Evolutionary conservation across 257 asterid species (phyloP).

Genomic region (Lantana camara): DNA sequence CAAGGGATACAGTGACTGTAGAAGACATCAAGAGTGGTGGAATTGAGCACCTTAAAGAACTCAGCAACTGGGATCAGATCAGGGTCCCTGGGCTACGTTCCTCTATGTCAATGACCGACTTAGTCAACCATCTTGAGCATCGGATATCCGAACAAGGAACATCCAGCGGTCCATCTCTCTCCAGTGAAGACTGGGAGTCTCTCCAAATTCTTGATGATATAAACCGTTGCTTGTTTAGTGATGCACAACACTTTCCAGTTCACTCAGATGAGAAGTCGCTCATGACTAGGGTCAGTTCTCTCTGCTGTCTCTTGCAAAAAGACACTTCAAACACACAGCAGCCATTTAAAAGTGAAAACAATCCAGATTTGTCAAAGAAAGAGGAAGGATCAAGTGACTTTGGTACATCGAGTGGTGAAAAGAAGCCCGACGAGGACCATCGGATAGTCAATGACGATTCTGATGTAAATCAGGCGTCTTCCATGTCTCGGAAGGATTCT

Average conservation of each 20-base stretch:
- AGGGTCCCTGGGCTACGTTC: constrained; percentile 72
- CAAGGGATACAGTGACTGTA: constrained; percentile 40
- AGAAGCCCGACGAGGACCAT: constrained; percentile 20
- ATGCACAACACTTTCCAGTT: constrained; percentile 50
- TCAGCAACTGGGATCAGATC: constrained; percentile 76
- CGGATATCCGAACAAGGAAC: constrained; percentile 77
- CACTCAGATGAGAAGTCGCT: constrained; percentile 74
- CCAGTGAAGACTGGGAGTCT: constrained; percentile 73
- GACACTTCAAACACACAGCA: constrained; percentile 39
- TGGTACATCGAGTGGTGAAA: constrained; percentile 27
- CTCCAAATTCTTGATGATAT: constrained; percentile 72
- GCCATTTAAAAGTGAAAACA: constrained; percentile 31
- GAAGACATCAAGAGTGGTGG: constrained; percentile 53
- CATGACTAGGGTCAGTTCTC: constrained; percentile 88
- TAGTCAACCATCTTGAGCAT: constrained; percentile 84
- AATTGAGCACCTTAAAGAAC: constrained; percentile 57
- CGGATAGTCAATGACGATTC: constrained; percentile 9
- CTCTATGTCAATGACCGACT: constrained; percentile 92
- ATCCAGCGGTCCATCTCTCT: constrained; percentile 50
- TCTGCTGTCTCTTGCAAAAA: constrained; percentile 92
- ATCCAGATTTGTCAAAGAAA: constrained; percentile 34
- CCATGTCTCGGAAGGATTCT: constrained; percentile 83
- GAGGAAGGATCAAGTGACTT: constrained; percentile 30
- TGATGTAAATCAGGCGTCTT: constrained; percentile 34
- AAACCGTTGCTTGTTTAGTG: constrained; percentile 67